Base-by-base conservation (phyloP, 2,329 filamentous ascomycete species). In the Neonectria neomacrospora region DNA sequence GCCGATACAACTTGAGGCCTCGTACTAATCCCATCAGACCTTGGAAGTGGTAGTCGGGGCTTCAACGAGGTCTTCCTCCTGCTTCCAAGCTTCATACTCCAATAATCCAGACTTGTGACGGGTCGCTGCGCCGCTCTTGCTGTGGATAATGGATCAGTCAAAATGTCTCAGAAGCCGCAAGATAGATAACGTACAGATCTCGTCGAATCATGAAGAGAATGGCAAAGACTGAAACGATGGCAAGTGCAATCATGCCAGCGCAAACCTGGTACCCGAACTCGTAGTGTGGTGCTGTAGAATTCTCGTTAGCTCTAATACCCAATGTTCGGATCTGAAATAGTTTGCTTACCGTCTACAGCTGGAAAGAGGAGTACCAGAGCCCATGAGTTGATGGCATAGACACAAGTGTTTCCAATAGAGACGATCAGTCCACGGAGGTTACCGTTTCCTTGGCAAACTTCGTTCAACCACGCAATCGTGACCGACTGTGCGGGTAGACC, bases 331-430 rank as follows among this genome's bases (percentile, higher is more conserved):
- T 41, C 37, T 41, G n/a, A 5, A 20, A 10, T 3, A 10, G 9
- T 41, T 20, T 41, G 10, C 37, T 41, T 52, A 64, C 58, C 62
- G 10, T 61, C 62, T 5, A 64, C 58, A 1, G 62, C 62, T 5
- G 62, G 62, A 34, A 64, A 64, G 5, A 64, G 58, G 0, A 64
- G 14, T 1, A 64, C 62, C 41, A 64, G 10, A 23, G 62, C 62
- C 62, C 62, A 64, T 0, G 62, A 51, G 26, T 64, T 64, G 26
- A 64, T 64, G 14, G 62, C 62, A 47, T 64, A 64, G 23, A 61
- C 62, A 47, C 61, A 53, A 10, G 62, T 64, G 22, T 64, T 64
- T 1, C 58, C 62, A 8, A 64, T 16, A 2, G 62, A 64, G 8
- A 64, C 62, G 18, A 64, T 64, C 26, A 64, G 47, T 10, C 62